Base-by-base conservation (phyloP, 768 basidiomycete genomes). In the Albatrellus ellisii region DNA sequence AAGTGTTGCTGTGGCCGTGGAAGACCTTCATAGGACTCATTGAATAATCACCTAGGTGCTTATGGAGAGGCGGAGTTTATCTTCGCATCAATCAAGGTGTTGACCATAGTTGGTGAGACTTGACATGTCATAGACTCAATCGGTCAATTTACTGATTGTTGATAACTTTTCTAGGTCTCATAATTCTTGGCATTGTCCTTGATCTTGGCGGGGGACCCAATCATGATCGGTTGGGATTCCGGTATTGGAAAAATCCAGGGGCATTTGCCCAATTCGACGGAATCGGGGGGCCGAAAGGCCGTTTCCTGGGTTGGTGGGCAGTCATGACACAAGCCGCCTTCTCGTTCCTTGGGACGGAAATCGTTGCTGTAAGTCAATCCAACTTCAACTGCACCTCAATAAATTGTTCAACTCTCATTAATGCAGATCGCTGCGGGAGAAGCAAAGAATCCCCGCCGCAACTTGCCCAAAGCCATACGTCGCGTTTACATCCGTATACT, bases 271-370 rank as follows among this genome's bases (percentile, higher is more conserved):
- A 94, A 53, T 86, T 62, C 52, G 10, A 65, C 10, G 65, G 58
- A 3, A 85, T 88, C 17, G 5, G 53, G 3, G 92, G 92, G 3
- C 46, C 71, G 2, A 73, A 72, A 50, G 91, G 90, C 7, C 74
- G 66, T 20, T 95, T 97, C 70, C 68, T 79, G 15, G 80, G 72
- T 18, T 77, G 68, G 62, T 78, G 72, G 70, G 59, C 73, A 0
- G 79, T 80, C 44, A 62, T 94, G 62, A 77, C 79, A 6, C 82
- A 91, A 50, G 92, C 92, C 3, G 89, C 87, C 11, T 95, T 92
- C 67, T 89, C 87, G 9, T 92, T 70, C 59, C 89, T 91, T 46
- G 92, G 91, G 12, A 91, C 89, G 5, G 92, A 97, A 59, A 90
- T 94, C 54, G 89, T 94, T 31, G 88, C 86, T 22, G 80, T 85